Evolutionary conservation across 257 asterid genomes (phyloP).

Genomic region (Prunella vulgaris): DNA sequence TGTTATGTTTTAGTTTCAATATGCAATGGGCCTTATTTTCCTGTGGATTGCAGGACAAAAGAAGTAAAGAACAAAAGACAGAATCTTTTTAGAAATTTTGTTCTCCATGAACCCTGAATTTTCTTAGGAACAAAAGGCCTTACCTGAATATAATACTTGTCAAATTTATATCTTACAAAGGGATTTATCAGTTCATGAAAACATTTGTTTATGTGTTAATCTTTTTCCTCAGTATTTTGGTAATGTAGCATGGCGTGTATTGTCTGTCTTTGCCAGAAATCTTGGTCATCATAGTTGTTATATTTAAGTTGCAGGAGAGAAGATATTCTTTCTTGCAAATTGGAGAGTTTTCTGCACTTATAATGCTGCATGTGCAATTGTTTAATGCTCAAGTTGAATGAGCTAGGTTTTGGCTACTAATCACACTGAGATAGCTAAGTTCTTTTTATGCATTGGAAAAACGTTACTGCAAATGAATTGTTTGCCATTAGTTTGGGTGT

Average conservation of each 20-base stretch:
- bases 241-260: not conserved
- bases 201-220: not conserved
- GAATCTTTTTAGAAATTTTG: not conserved
- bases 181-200: not conserved
- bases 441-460: not conserved
- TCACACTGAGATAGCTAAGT: not conserved
- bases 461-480: not conserved
- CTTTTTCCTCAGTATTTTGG: constrained; percentile 1
- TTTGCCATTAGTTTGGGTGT: not conserved
- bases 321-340: not conserved
- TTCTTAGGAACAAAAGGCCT: not conserved
- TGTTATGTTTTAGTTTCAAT: not conserved
- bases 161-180: not conserved
- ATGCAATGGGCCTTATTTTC: not conserved
- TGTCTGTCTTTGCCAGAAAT: constrained; percentile 6
- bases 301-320: not conserved
- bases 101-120: not conserved
- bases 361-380: not conserved
- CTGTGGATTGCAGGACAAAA: not conserved
- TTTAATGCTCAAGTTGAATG: not conserved
- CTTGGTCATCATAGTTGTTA: not conserved
- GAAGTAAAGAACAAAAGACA: no score
- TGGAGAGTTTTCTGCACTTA: not conserved
- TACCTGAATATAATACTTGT: not conserved
- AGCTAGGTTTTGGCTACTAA: not conserved